These are phyloP conservation scores for Kwoniella sp. DNA, from an alignment of 768 basidiomycete genomes.

Conservation along the genomic window DNA sequence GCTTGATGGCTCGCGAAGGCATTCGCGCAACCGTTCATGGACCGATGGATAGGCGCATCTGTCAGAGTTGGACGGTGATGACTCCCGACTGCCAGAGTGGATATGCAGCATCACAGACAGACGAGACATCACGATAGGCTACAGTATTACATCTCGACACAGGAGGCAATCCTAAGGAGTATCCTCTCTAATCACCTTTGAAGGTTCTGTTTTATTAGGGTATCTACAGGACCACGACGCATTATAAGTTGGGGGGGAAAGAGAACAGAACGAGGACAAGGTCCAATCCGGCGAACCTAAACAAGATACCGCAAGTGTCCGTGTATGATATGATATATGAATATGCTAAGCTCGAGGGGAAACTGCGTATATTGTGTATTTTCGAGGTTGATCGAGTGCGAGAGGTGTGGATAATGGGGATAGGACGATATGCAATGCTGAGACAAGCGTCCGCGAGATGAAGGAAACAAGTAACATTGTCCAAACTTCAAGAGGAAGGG, in stretches of 20 bases:
- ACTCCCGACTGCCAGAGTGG: no score
- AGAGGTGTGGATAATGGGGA: no score
- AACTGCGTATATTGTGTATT: background rate
- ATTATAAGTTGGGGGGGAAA: background rate
- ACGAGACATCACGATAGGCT: background rate
- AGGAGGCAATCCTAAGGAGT: no score
- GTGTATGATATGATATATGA: background rate
- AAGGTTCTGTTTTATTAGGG: background rate
- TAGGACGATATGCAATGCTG: constrained; percentile 1
- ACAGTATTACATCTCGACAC: constrained; percentile 1
- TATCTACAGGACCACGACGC: background rate
- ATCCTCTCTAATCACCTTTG: background rate
- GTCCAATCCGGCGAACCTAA: background rate
- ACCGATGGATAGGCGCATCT: no score
- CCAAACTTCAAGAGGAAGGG: background rate
- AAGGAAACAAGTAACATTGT: background rate
- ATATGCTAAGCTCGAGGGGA: background rate
- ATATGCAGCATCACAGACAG: background rate
- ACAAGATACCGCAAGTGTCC: constrained; percentile 3
- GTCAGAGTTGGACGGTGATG: no score
- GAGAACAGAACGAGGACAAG: no score
- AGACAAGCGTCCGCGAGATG: background rate
- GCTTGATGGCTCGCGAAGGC: no score
- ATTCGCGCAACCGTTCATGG: no score
- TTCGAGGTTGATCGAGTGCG: no score